Percentiles rank a stretch among this genome's conserved stretches.
These are phyloP conservation scores for Aureobasidium subglaciale DNA, from an alignment of 2,329 filamentous ascomycete species.

Conservation along the genomic window DNA sequence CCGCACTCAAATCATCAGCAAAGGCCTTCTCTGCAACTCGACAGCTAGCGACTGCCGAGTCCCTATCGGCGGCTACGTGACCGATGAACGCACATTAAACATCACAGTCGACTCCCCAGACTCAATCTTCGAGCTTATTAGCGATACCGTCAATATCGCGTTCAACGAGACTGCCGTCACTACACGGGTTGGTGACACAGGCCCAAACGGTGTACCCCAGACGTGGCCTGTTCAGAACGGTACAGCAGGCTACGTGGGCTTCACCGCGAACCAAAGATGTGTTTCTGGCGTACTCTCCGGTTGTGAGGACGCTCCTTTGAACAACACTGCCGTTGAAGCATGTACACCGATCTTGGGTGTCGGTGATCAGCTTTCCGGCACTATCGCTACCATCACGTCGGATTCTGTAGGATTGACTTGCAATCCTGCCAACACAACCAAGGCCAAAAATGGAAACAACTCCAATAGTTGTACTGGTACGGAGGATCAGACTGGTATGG, in stretches of 20 bases:
- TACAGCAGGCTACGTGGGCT: neutral
- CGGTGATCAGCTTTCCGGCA: neutral
- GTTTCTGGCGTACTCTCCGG: neutral
- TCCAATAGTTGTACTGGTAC: neutral
- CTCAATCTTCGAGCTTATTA: neutral
- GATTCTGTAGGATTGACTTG: neutral
- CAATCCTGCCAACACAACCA: slow-evolving; percentile 3
- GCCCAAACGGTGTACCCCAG: neutral
- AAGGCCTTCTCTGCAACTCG: neutral
- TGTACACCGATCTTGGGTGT: neutral
- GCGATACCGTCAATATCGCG: neutral
- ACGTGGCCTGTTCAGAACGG: neutral
- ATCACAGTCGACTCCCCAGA: neutral
- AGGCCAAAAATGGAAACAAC: neutral
- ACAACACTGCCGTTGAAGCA: neutral
- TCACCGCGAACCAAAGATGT: neutral
- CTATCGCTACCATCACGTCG: neutral
- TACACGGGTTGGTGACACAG: neutral
- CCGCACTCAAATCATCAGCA: neutral
- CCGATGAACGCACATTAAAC: neutral
- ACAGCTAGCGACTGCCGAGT: neutral
- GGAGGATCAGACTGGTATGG: slow-evolving; percentile 30
- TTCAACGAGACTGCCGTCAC: neutral
- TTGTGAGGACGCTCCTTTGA: neutral
- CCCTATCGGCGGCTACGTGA: neutral